Conservation (phyloP, 768 basidiomycete genomes). For the Fomitopsis serialis region DNA sequence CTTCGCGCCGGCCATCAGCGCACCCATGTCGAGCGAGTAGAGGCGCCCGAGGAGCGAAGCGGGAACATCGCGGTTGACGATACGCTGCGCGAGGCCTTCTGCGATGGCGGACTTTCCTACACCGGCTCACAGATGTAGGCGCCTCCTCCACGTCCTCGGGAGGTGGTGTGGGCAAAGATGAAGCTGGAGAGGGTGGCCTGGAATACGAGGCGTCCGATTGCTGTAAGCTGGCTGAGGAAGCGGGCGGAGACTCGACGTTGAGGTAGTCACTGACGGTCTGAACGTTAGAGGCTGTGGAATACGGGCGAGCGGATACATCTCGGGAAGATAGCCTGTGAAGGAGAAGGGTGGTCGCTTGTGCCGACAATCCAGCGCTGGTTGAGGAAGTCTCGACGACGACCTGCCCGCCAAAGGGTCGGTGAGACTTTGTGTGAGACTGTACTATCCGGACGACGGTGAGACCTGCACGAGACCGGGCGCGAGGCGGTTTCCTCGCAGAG, state of each 20-base stretch:
- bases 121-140: conserved; percentile 91
- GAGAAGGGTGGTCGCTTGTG: neutral
- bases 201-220: neutral
- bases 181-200: neutral
- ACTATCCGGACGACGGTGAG: conserved; percentile 60
- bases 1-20: conserved; percentile 88
- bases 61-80: conserved; percentile 91
- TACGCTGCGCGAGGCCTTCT: conserved; percentile 93
- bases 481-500: no score
- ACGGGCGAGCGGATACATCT: neutral
- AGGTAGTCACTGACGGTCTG: neutral
- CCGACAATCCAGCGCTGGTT: neutral
- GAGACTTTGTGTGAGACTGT: conserved; percentile 49
- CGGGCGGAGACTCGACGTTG: neutral
- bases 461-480: conserved; percentile 17
- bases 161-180: neutral
- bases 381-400: neutral
- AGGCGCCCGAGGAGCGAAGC: conserved; percentile 65
- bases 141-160: neutral
- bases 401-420: neutral
- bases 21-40: conserved; percentile 91
- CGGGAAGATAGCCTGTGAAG: neutral
- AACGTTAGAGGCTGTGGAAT: neutral
- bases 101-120: conserved; percentile 95
- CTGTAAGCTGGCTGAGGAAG: neutral